phyloP scores from a whole-genome alignment of 306 rosid genomes.

The Fragaria iinumae region DNA sequence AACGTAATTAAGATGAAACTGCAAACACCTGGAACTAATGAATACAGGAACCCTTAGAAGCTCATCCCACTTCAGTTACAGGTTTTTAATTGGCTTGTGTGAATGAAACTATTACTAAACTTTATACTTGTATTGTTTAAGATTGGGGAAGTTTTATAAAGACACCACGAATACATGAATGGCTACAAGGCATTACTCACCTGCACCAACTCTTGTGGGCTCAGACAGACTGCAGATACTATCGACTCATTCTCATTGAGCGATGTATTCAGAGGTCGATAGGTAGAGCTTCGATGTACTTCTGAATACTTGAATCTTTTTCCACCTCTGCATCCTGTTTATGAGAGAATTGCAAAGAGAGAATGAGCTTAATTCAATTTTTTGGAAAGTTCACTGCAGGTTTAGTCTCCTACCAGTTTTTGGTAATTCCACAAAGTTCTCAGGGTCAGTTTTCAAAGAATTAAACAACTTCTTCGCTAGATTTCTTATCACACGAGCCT shows the following conservation, averaged over 20 bases:
- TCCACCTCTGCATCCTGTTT: slow-evolving; percentile 14
- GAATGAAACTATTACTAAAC: not conserved
- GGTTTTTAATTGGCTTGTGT: not conserved
- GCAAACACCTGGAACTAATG: not conserved
- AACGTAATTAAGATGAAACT: not conserved
- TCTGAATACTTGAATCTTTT: not conserved
- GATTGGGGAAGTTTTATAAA: not conserved
- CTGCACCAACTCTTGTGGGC: not conserved
- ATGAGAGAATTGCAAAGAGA: not conserved
- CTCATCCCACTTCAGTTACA: not conserved
- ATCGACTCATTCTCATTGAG: slow-evolving; percentile 11
- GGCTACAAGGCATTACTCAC: slow-evolving; percentile 17
- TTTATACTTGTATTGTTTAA: not conserved
- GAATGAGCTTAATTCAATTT: slow-evolving; percentile 3
- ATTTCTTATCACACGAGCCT: slow-evolving; percentile 25
- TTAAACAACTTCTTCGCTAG: slow-evolving; percentile 22
- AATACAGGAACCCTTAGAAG: not conserved
- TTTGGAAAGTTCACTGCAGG: not conserved
- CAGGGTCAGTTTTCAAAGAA: slow-evolving; percentile 14
- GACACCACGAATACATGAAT: not conserved
- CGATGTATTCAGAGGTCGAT: not conserved
- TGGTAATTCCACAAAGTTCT: slow-evolving; percentile 8
- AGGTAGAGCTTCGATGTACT: slow-evolving; percentile 7
- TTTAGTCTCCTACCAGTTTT: slow-evolving; percentile 16
- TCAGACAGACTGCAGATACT: slow-evolving; percentile 6